A percentile compares a stretch with the other conserved stretches of the same genome.
Conservation (phyloP, 2,329 filamentous ascomycete species). For the Talaromyces sp. region DNA sequence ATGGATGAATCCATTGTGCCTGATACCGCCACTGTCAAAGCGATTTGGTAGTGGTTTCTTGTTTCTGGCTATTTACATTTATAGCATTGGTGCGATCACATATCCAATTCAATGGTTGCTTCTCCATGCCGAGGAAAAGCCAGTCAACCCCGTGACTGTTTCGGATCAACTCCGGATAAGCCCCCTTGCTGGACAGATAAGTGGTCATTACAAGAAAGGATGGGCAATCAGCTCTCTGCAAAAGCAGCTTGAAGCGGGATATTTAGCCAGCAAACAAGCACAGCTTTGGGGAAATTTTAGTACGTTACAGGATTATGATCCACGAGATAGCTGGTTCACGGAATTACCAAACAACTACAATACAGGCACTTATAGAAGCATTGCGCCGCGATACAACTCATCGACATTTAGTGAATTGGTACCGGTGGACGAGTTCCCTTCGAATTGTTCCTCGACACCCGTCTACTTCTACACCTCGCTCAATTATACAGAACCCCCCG, state of each 20-base stretch:
- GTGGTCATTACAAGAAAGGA: neutral
- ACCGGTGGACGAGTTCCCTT: neutral
- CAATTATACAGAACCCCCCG: neutral
- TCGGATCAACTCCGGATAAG: neutral
- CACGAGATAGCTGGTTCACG: neutral
- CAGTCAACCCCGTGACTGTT: neutral
- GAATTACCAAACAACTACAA: neutral
- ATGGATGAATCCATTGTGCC: constrained; percentile 21
- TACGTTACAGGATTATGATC: neutral
- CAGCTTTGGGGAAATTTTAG: neutral
- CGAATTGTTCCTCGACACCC: neutral
- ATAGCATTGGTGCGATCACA: neutral
- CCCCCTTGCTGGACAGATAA: neutral
- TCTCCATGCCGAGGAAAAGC: neutral
- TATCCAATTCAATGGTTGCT: neutral
- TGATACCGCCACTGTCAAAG: neutral
- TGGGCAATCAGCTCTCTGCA: neutral
- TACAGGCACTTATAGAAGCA: neutral
- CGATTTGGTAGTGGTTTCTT: neutral
- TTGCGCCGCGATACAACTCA: neutral
- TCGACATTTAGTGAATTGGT: neutral
- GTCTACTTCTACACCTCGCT: neutral
- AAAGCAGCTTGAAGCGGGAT: neutral
- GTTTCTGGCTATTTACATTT: neutral
- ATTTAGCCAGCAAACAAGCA: neutral